Evolutionary conservation across 768 basidiomycete genomes (phyloP), one percentile per base, ranked within the genome.

Genomic region (Pleurotus pulmonarius): DNA sequence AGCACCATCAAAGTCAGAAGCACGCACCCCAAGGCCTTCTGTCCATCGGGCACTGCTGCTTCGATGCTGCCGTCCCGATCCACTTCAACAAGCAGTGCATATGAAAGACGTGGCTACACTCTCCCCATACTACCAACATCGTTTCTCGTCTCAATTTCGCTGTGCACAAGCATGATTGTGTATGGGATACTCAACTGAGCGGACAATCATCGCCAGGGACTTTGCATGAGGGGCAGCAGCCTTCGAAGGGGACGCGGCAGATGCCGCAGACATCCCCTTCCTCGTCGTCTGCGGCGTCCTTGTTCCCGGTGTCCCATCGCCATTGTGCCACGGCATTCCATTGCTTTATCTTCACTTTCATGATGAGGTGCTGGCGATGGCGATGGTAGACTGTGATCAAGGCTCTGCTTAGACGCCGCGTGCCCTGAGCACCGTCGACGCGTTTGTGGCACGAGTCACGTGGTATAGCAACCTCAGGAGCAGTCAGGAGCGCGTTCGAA

Each of bases 1-100:
- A 8, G 16, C 40, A 13, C n/a, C 20, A 12, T 24, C 16, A 43
- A 46, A 41, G 46, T 5, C 38, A 40, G 26, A 45, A 20, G 44
- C 1, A 76, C 88, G 58, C 61, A 95, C 94, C 87, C 96, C 96
- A 99, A 2, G 87, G 76, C 63, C 93, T 75, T 26, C 97, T 79
- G 67, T 98, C 96, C 93, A 99, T 95, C n/a, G 97, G 97, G 77
- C 97, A 99, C 63, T 95, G 93, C 63, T 90, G 87, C 69, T 98
- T 98, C 37, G 91, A 94, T 12, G 90, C 85, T 4, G 84, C 74
- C 0, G 94, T 95, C 3, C 87, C 87, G 58, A 98, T 83, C 97
- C 97, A 99, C 70, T 98, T 97, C 60, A 96, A 79, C 11, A 99
- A 74, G 72, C 96, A 98, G 69, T 99, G 96, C 92, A 98, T 94